Percentiles rank a stretch among this genome's conserved stretches.
Evolutionary conservation across 257 asterid species (phyloP).

Genomic region (Solanum virginianum): DNA sequence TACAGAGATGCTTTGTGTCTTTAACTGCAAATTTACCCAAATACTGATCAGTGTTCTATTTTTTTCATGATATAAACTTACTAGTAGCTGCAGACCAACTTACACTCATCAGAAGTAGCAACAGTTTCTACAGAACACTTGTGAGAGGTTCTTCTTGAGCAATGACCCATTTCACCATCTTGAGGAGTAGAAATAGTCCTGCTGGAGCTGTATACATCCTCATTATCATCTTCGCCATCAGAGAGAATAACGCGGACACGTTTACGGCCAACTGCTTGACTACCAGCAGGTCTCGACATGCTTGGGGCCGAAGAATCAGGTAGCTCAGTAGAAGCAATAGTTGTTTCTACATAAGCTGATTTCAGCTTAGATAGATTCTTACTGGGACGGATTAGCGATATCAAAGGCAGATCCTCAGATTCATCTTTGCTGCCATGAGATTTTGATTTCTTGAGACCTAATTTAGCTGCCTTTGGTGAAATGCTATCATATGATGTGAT

Average conservation of each 20-base stretch:
- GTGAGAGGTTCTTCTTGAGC: slow-evolving; percentile 17
- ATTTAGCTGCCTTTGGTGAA: slow-evolving; percentile 21
- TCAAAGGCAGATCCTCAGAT: slow-evolving; percentile 35
- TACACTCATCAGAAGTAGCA: slow-evolving; percentile 68
- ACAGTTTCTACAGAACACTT: slow-evolving; percentile 40
- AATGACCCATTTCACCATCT: slow-evolving; percentile 30
- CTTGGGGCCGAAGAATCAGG: slow-evolving; percentile 29
- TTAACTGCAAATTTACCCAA: slow-evolving; percentile 34
- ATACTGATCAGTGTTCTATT: slow-evolving; percentile 15
- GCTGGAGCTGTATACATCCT: slow-evolving; percentile 24
- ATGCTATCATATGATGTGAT: slow-evolving; percentile 36
- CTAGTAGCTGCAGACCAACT: slow-evolving; percentile 12
- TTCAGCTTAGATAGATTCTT: slow-evolving; percentile 25
- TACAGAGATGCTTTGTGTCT: slow-evolving; percentile 15
- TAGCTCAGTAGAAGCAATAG: slow-evolving; percentile 19
- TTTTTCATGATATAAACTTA: slow-evolving; percentile 1
- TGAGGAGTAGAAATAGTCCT: slow-evolving; percentile 10
- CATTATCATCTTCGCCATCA: slow-evolving; percentile 62
- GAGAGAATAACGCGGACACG: slow-evolving; percentile 75
- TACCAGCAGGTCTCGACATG: slow-evolving; percentile 37
- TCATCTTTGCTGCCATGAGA: slow-evolving; percentile 31
- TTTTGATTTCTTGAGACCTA: slow-evolving; percentile 20
- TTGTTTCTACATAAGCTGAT: slow-evolving; percentile 12
- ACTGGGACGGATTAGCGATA: slow-evolving; percentile 30
- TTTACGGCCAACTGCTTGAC: slow-evolving; percentile 46